phyloP scores from a whole-genome alignment of 208 protist genomes.

The Trypanosoma avium region DNA sequence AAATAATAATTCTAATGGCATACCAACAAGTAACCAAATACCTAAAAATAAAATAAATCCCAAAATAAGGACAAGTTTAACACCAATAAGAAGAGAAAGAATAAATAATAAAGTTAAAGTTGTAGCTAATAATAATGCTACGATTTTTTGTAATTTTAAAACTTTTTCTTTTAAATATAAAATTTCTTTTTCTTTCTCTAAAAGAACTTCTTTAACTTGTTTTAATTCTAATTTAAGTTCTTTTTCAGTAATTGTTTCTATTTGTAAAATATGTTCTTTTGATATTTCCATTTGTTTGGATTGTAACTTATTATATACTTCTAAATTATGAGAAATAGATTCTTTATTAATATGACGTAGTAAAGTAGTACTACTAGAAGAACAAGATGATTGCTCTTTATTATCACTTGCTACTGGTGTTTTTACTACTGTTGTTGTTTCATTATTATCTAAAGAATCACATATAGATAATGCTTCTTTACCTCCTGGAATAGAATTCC shows the following conservation, averaged over 20 bases:
- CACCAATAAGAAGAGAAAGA: constrained; percentile 51
- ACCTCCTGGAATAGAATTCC: constrained; percentile 14
- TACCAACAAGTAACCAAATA: constrained; percentile 37
- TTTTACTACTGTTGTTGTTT: not conserved
- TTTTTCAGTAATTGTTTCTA: constrained; percentile 28
- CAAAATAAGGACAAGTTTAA: constrained; percentile 61
- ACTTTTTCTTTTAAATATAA: constrained; percentile 63
- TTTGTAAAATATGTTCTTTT: constrained; percentile 1
- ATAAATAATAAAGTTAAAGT: constrained; percentile 44
- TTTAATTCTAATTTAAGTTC: constrained; percentile 42
- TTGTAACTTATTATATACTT: not conserved
- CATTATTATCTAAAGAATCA: not conserved
- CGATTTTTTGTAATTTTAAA: constrained; percentile 51
- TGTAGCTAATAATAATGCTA: constrained; percentile 53
- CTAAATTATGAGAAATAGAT: not conserved
- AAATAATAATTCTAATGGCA: constrained; percentile 52
- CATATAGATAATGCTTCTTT: constrained; percentile 4
- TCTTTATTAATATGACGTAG: not conserved
- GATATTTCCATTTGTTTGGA: not conserved
- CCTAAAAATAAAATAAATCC: constrained; percentile 29
- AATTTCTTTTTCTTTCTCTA: constrained; percentile 64
- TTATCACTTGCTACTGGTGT: not conserved
- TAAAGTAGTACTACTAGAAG: not conserved
- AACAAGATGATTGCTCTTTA: not conserved
- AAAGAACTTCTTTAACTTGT: constrained; percentile 23